Conservation (phyloP, 2,329 filamentous ascomycete species). For the Cytospora mali region DNA sequence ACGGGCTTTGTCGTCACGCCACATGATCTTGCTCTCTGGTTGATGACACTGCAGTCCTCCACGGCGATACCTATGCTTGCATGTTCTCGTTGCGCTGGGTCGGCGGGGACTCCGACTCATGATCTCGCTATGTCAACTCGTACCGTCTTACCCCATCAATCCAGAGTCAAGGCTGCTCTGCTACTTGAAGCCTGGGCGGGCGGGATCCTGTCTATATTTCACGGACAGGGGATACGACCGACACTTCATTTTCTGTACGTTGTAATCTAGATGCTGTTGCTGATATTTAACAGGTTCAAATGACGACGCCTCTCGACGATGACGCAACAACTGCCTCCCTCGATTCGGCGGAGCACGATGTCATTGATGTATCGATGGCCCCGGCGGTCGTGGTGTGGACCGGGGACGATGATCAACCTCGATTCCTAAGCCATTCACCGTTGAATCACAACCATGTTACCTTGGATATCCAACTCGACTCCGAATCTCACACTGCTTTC, state of each 20-base stretch:
- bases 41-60: conserved; percentile 5
- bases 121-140: conserved; percentile 4
- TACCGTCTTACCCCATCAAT: conserved; percentile 5
- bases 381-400: conserved; percentile 22
- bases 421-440: conserved; percentile 8
- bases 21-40: conserved; percentile 27
- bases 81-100: conserved; percentile 23
- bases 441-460: conserved; percentile 21
- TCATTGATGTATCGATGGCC: conserved; percentile 6
- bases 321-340: conserved; percentile 18
- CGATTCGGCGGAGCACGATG: conserved; percentile 8
- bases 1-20: conserved; percentile 1
- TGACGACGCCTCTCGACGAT: conserved; percentile 19
- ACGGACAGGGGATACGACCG: conserved; percentile 22
- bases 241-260: background rate
- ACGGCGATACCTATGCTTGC: conserved; percentile 25
- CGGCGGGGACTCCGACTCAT: conserved; percentile 24
- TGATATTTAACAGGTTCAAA: conserved; percentile 18
- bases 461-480: conserved; percentile 8
- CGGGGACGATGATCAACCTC: conserved; percentile 4
- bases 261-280: background rate
- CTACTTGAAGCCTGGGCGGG: conserved; percentile 27
- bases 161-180: conserved; percentile 29
- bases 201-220: conserved; percentile 21
- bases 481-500: conserved; percentile 11